Conservation (phyloP, 2,329 filamentous ascomycete genomes). For the Sclerotinia borealis region DNA sequence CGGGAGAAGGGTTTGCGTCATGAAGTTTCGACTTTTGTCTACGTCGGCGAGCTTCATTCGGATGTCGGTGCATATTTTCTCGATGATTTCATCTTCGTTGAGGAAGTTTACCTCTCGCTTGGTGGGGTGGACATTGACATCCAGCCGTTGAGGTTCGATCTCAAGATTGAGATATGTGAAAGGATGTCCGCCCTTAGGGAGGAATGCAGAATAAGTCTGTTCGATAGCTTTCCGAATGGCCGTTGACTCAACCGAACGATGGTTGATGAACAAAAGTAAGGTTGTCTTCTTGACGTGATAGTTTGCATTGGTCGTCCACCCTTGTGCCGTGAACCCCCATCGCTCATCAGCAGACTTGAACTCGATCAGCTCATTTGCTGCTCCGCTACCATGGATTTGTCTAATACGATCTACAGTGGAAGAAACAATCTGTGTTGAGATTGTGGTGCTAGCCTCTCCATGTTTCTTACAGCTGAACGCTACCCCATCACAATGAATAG, state of each 20-base stretch:
- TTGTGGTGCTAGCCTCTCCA: constrained; percentile 75
- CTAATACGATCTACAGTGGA: constrained; percentile 77
- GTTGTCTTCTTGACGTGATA: constrained; percentile 87
- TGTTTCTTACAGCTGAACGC: constrained; percentile 96
- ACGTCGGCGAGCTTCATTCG: constrained; percentile 74
- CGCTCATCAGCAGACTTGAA: constrained; percentile 66
- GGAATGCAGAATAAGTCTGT: constrained; percentile 77
- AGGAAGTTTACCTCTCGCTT: constrained; percentile 96
- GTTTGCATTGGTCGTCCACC: constrained; percentile 86
- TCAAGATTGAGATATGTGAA: constrained; percentile 90
- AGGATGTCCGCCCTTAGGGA: constrained; percentile 90
- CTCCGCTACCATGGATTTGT: constrained; percentile 75
- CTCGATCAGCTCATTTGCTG: constrained; percentile 82
- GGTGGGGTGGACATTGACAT: constrained; percentile 96
- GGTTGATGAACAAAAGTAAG: constrained; percentile 90
- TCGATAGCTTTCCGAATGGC: constrained; percentile 85
- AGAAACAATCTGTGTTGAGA: constrained; percentile 71
- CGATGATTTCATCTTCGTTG: constrained; percentile 94
- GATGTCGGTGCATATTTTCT: constrained; percentile 75
- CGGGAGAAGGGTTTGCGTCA: constrained; percentile 85
- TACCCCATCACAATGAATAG: constrained; percentile 84
- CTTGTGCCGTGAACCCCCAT: constrained; percentile 78
- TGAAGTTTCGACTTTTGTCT: constrained; percentile 88
- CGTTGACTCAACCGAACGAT: constrained; percentile 85
- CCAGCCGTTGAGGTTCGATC: constrained; percentile 85